Conservation (phyloP, 495 filamentous ascomycete genomes). For the Clavariopsis aquatica region DNA sequence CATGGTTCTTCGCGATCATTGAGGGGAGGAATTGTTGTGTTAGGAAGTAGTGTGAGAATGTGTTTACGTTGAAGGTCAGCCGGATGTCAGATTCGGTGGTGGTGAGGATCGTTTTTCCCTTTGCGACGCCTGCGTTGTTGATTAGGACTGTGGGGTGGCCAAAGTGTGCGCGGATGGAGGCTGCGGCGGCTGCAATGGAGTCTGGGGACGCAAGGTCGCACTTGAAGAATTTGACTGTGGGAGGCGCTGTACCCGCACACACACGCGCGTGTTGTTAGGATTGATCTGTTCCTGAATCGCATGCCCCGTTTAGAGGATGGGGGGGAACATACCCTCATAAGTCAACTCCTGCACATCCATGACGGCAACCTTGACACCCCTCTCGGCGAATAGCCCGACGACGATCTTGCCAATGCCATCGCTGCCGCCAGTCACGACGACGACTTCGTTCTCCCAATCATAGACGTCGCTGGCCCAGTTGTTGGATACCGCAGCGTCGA, state of each 20-base stretch:
- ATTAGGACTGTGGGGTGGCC: conserved; percentile 70
- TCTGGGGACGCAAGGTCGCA: conserved; percentile 34
- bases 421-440: conserved; percentile 70
- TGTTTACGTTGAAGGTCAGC: conserved; percentile 73
- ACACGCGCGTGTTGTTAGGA: conserved; percentile 3
- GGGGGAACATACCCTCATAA: conserved; percentile 51
- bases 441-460: conserved; percentile 69
- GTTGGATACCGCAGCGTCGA: conserved; percentile 59
- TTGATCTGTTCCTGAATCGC: background rate
- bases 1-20: conserved; percentile 66
- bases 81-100: conserved; percentile 57
- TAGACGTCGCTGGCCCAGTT: conserved; percentile 63
- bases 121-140: conserved; percentile 72
- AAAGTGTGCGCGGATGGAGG: conserved; percentile 36
- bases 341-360: conserved; percentile 67
- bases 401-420: conserved; percentile 67
- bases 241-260: conserved; percentile 24
- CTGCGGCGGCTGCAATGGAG: conserved; percentile 22
- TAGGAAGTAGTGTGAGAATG: conserved; percentile 66
- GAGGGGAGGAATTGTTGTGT: conserved; percentile 65
- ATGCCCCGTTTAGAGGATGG: background rate
- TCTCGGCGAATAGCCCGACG: conserved; percentile 60
- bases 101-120: conserved; percentile 62
- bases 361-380: conserved; percentile 63
- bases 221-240: conserved; percentile 36